Conservation (phyloP, 306 rosid species). For the Cucumis sativus region Cucumber_9930_V3 NC_026655.2:22146001-22146500, state of each 20-base stretch:
- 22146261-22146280: slow-evolving; percentile 15
- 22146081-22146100: slow-evolving; percentile 86
- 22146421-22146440: no score
- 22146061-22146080: slow-evolving; percentile 77
- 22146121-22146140: neutral
- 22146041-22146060: slow-evolving; percentile 40
- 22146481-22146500: slow-evolving; percentile 90
- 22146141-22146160: no score
- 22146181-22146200: no score
- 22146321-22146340: no score
- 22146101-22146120: slow-evolving; percentile 92
- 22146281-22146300: slow-evolving; percentile 4
- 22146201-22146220: neutral
- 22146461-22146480: slow-evolving; percentile 78
- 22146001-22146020: slow-evolving; percentile 93
- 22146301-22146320: neutral
- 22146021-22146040: slow-evolving; percentile 68
- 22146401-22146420: no score
- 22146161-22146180: no score
- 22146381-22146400: no score
- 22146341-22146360: no score
- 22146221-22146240: slow-evolving; percentile 60
- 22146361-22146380: no score
- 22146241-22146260: slow-evolving; percentile 71
- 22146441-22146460: no score